A percentile compares a stretch with the other conserved stretches of the same genome.
Conservation (phyloP, 495 filamentous ascomycete genomes). For the Choiromyces venosus region DNA sequence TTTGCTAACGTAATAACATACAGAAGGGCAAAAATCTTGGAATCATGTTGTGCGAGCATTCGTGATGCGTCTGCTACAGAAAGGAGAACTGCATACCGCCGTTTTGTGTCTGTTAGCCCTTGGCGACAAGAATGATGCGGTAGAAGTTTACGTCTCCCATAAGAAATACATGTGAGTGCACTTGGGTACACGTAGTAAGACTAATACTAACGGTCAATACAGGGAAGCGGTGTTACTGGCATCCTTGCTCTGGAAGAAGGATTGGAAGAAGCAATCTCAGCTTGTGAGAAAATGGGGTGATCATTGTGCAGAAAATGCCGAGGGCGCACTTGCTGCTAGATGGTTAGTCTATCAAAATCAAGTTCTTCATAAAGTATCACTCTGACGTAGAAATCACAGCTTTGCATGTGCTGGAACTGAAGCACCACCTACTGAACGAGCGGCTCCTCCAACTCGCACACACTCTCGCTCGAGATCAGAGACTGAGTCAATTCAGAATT, state of each 20-base stretch:
- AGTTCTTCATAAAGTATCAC: conserved; percentile 15
- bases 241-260: conserved; percentile 46
- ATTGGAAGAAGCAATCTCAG: conserved; percentile 85
- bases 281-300: conserved; percentile 94
- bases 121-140: conserved; percentile 87
- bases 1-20: conserved; percentile 14
- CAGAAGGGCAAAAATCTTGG: conserved; percentile 64
- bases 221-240: conserved; percentile 44
- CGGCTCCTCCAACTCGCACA: conserved; percentile 21
- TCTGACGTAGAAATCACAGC: conserved; percentile 39
- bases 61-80: conserved; percentile 82
- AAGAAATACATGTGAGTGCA: conserved; percentile 88
- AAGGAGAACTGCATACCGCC: conserved; percentile 84
- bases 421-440: conserved; percentile 46
- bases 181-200: conserved; percentile 55
- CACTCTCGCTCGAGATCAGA: conserved; percentile 40
- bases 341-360: conserved; percentile 51
- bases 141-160: conserved; percentile 92
- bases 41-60: conserved; percentile 88
- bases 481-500: conserved; percentile 35
- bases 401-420: conserved; percentile 76
- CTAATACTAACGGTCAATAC: conserved; percentile 6
- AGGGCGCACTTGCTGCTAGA: conserved; percentile 83
- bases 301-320: conserved; percentile 74
- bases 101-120: conserved; percentile 86